Evolutionary conservation across 345 rosid species (phyloP), one percentile per base, ranked within the genome.

Genomic region (Salix viminalis): DNA sequence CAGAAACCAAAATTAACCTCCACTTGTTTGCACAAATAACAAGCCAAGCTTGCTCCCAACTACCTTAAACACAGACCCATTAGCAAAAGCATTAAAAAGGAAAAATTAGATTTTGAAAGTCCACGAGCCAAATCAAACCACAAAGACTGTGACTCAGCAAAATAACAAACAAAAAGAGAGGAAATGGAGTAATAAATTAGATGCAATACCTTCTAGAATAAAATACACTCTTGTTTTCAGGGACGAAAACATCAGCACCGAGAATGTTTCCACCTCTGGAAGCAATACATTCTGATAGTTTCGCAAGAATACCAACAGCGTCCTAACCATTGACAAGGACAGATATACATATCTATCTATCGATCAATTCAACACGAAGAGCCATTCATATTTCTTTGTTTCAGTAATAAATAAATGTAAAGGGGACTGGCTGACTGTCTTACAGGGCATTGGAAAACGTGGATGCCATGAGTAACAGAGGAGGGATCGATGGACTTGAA

Each of bases 361-460:
- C 36, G 11, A 62, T 24, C 30, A 28, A 28, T 7, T n/a, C 14
- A 28, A 23, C 9, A 62, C 30, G 5, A 28, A 26, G 32, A 23
- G 23, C 66, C 30, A 23, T 11, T 11, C 26, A 19, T 56, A 18
- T 32, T 32, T 65, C 8, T 26, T 65, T 65, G 19, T 26, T 24
- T 34, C 23, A 13, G 2, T 2, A 67, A 39, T 14, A 21, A 21
- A 70, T 36, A 28, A 24, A 46, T 34, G 8, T 54, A 23, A 48
- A 9, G n/a, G 46, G 52, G n/a, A 71, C n/a, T 16, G 36, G 34
- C 12, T 4, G 39, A 46, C 13, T 69, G 24, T 79, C 84, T 84
- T 83, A 96, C 99, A 1, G 97, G 97, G 83, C 99, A 92, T 41
- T 92, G 97, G 84, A 96, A 96, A 82, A 91, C 90, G 83, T 96